These are phyloP conservation scores for Corniculantispora saksenae DNA, from an alignment of 2,329 filamentous ascomycete species.

Conservation along the genomic window DNA sequence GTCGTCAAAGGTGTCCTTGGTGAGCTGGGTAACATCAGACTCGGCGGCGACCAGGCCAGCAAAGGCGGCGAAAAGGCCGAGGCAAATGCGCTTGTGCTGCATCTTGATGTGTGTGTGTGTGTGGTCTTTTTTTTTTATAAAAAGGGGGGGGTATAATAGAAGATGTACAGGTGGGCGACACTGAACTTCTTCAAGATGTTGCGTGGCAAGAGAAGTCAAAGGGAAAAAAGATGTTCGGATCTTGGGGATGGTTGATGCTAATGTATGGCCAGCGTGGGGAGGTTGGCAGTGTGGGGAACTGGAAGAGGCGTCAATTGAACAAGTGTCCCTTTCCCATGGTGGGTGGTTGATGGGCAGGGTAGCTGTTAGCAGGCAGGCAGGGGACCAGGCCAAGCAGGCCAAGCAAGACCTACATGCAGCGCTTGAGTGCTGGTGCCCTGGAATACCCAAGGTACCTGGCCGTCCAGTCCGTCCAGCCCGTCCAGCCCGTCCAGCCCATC, in stretches of 20 bases:
- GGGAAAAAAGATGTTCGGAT: slow-evolving; percentile 22
- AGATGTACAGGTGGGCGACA: slow-evolving; percentile 25
- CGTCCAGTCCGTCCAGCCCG: too few species aligned
- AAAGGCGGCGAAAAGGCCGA: slow-evolving; percentile 56
- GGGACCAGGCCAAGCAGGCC: too few species aligned
- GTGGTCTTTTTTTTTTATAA: neutral
- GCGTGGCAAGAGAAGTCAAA: slow-evolving; percentile 16
- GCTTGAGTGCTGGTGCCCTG: too few species aligned
- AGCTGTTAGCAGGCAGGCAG: too few species aligned
- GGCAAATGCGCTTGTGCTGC: slow-evolving; percentile 52
- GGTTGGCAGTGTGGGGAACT: slow-evolving; percentile 30
- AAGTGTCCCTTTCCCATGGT: slow-evolving; percentile 43
- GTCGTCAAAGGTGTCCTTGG: slow-evolving; percentile 80
- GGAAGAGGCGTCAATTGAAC: slow-evolving; percentile 41
- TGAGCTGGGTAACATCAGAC: slow-evolving; percentile 84
- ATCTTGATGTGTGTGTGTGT: slow-evolving; percentile 38
- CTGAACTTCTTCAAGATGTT: slow-evolving; percentile 22
- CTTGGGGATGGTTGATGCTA: slow-evolving; percentile 23
- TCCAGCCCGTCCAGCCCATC: too few species aligned
- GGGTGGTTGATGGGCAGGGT: neutral
- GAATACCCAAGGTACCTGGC: too few species aligned
- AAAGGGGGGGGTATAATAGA: slow-evolving; percentile 5
- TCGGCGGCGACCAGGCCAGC: slow-evolving; percentile 61
- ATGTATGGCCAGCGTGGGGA: slow-evolving; percentile 28
- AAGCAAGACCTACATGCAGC: too few species aligned